phyloP scores from a whole-genome alignment of 2,329 filamentous ascomycete species.

The Aureobasidium melanogenum region DNA sequence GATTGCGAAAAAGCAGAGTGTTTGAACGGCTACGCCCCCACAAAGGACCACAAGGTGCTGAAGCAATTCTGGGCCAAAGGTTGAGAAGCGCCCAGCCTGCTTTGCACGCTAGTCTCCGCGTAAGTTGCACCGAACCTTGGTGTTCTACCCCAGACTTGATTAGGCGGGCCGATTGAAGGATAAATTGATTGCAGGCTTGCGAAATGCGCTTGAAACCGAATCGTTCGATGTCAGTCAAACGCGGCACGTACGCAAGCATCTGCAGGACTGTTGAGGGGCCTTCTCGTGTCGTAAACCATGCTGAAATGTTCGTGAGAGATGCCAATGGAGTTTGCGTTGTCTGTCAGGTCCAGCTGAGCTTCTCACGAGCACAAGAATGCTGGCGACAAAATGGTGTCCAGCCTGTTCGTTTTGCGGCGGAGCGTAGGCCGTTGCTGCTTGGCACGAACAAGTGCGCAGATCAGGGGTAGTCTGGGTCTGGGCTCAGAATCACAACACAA shows the following conservation, averaged over 20 bases:
- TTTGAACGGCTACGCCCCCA: neutral
- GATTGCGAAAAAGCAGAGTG: neutral
- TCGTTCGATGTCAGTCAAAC: neutral
- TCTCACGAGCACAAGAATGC: neutral
- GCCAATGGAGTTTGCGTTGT: neutral
- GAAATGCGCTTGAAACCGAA: conserved; percentile 7
- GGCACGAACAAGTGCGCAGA: neutral
- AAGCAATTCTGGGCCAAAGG: conserved; percentile 3
- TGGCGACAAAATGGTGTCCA: neutral
- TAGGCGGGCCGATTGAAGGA: neutral
- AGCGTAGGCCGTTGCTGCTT: neutral
- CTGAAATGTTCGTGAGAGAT: neutral
- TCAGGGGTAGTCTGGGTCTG: conserved; percentile 6
- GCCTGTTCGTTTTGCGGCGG: neutral
- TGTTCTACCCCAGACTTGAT: neutral
- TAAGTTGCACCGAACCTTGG: neutral
- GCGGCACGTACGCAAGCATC: neutral
- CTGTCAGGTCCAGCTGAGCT: neutral
- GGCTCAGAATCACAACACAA: neutral
- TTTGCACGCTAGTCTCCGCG: conserved; percentile 3
- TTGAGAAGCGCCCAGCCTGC: neutral
- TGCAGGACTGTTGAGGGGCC: neutral
- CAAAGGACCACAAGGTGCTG: neutral
- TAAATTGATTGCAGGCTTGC: neutral
- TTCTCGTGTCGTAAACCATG: neutral